Percentiles rank a stretch among this genome's conserved stretches.
Evolutionary conservation across 495 filamentous ascomycete species (phyloP).

Genomic region (Penicillium manginii): DNA sequence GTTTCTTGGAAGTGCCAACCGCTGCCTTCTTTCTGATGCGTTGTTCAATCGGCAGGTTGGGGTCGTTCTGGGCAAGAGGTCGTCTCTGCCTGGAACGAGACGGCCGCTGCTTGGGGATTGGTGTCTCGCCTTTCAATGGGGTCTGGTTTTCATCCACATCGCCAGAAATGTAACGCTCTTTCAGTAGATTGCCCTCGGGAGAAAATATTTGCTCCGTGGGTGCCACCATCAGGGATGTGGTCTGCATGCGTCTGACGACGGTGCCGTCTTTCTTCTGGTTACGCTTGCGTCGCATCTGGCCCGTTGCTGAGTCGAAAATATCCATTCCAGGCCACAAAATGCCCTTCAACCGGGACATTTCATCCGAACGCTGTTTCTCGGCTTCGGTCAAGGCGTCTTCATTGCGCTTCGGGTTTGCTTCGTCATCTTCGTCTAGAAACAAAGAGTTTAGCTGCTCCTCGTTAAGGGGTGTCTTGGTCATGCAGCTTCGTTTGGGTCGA

Average conservation of each 20-base stretch:
- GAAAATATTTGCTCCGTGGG: conserved; percentile 73
- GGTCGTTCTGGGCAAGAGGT: conserved; percentile 32
- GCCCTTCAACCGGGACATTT: conserved; percentile 67
- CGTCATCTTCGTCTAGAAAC: neutral
- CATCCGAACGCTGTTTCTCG: conserved; percentile 33
- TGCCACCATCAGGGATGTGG: conserved; percentile 67
- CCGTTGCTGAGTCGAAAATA: conserved; percentile 81
- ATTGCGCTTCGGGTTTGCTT: conserved; percentile 26
- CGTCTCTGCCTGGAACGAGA: conserved; percentile 26
- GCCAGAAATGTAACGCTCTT: conserved; percentile 59
- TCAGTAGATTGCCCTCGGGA: conserved; percentile 56
- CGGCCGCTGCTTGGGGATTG: conserved; percentile 42
- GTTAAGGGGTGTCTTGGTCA: neutral
- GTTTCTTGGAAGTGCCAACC: neutral
- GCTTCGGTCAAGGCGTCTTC: neutral
- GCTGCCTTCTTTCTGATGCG: neutral
- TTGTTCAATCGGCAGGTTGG: conserved; percentile 29
- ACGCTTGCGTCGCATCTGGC: conserved; percentile 74
- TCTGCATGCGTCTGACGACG: conserved; percentile 70
- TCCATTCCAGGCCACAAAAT: conserved; percentile 83
- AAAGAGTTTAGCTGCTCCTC: neutral
- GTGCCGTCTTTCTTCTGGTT: conserved; percentile 85
- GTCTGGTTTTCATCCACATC: conserved; percentile 53
- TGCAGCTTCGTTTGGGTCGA: too few species aligned
- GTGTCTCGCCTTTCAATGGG: conserved; percentile 52